phyloP scores from a whole-genome alignment of 768 basidiomycete genomes.

The Leucocoprinus birnbaumii region DNA sequence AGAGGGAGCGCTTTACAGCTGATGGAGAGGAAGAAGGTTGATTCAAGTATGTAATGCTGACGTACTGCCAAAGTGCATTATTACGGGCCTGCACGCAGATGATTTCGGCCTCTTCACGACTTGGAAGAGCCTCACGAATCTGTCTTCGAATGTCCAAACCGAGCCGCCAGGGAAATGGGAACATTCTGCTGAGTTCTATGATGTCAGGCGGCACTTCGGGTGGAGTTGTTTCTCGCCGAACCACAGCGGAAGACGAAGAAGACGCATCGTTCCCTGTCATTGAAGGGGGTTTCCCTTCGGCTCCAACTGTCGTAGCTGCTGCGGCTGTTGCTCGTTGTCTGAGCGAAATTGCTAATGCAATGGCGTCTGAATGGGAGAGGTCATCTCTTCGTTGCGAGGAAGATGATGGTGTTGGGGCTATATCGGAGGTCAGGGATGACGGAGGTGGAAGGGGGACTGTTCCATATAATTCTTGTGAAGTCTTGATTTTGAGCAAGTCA shows the following conservation, averaged over 20 bases:
- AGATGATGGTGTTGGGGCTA: background rate
- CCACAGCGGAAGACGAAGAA: background rate
- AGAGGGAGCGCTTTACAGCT: background rate
- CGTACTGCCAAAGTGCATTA: slow-evolving; percentile 75
- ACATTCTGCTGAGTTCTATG: slow-evolving; percentile 59
- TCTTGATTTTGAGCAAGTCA: slow-evolving; percentile 62
- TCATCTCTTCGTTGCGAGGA: slow-evolving; percentile 7
- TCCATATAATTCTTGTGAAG: slow-evolving; percentile 61
- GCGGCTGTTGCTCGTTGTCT: slow-evolving; percentile 1
- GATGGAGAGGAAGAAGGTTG: slow-evolving; percentile 11
- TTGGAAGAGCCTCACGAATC: slow-evolving; percentile 62
- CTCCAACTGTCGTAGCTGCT: background rate
- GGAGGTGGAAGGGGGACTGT: slow-evolving; percentile 16
- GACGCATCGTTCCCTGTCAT: background rate
- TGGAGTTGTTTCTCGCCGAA: slow-evolving; percentile 21
- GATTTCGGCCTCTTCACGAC: slow-evolving; percentile 51
- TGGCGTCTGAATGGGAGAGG: slow-evolving; percentile 12
- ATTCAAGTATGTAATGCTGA: slow-evolving; percentile 16
- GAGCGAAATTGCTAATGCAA: slow-evolving; percentile 13
- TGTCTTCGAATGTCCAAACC: slow-evolving; percentile 61
- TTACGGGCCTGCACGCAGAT: slow-evolving; percentile 62
- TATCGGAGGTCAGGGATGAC: slow-evolving; percentile 8
- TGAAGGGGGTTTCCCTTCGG: slow-evolving; percentile 1
- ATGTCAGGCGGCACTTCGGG: slow-evolving; percentile 46
- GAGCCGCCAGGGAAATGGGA: slow-evolving; percentile 68